These are phyloP conservation scores for Mallotus nudiflorus DNA, from an alignment of 345 rosid genomes.

Conservation along the genomic window DNA sequence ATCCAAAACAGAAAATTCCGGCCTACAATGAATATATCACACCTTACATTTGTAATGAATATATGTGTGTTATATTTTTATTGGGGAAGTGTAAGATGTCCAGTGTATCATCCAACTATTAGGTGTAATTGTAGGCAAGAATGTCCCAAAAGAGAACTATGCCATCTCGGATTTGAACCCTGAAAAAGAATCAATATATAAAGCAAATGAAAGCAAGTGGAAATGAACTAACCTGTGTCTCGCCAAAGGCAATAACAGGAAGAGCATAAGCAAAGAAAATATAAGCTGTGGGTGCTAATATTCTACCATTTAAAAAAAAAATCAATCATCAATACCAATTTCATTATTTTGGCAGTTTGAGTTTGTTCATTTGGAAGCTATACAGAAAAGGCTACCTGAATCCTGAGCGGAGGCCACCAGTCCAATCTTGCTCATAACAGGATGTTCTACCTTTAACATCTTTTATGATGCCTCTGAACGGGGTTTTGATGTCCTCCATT, in stretches of 20 bases:
- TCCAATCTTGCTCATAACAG: slow-evolving; percentile 75
- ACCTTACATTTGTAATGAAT: too few relatives aligned
- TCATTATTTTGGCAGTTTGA: neutral
- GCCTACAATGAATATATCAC: too few relatives aligned
- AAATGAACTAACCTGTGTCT: slow-evolving; percentile 50
- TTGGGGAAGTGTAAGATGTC: too few relatives aligned
- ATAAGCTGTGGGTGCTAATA: slow-evolving; percentile 81
- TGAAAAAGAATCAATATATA: neutral
- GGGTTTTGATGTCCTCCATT: slow-evolving; percentile 45
- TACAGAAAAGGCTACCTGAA: slow-evolving; percentile 37
- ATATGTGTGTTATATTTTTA: too few relatives aligned
- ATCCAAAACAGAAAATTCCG: too few relatives aligned
- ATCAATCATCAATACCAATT: neutral
- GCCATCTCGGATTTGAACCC: too few relatives aligned
- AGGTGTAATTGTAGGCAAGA: too few relatives aligned
- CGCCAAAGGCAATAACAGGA: slow-evolving; percentile 86
- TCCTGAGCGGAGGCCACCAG: slow-evolving; percentile 52
- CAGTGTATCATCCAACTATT: too few relatives aligned
- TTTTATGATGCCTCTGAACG: slow-evolving; percentile 47
- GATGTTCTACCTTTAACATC: slow-evolving; percentile 60
- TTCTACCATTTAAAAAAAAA: slow-evolving; percentile 45
- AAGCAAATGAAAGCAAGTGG: neutral
- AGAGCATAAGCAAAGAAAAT: slow-evolving; percentile 83
- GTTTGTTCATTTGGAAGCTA: neutral
- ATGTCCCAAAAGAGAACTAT: too few relatives aligned